Evolutionary conservation across 129 eudicot genomes (phyloP).

Genomic region (Flaveria brownii): DNA sequence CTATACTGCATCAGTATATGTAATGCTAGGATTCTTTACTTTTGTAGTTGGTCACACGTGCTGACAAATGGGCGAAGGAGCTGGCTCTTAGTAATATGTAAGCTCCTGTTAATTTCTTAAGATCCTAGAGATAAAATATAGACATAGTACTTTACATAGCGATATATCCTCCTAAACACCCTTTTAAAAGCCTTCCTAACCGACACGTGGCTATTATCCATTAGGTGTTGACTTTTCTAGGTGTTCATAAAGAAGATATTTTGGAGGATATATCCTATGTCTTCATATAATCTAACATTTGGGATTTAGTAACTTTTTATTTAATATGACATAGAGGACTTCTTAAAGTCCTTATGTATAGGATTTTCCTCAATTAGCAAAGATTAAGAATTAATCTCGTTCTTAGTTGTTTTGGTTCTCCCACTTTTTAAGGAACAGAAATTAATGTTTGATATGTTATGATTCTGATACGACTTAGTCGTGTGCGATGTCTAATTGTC

Average conservation of each 20-base stretch:
- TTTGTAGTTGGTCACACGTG: constrained; percentile 85
- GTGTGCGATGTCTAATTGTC: background rate
- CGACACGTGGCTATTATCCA: background rate
- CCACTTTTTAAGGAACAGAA: background rate
- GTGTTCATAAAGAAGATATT: background rate
- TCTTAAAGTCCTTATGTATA: background rate
- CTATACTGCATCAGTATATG: background rate
- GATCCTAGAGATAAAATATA: background rate
- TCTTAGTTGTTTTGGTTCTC: background rate
- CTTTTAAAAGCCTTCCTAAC: background rate
- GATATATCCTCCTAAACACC: background rate
- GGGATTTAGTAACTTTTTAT: background rate
- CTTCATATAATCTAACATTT: background rate
- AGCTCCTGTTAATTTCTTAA: constrained; percentile 26
- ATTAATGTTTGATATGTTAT: background rate
- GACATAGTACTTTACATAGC: background rate
- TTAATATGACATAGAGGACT: background rate
- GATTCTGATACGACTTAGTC: background rate
- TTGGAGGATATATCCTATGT: background rate
- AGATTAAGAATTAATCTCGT: background rate
- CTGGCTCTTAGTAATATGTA: constrained; percentile 73
- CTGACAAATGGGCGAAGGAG: constrained; percentile 78
- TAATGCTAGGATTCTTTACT: constrained; percentile 9
- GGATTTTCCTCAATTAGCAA: background rate
- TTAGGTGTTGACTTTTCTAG: background rate